Conservation (phyloP, 352 stramenopile species). For the Globisporangium cystogenes region DNA sequence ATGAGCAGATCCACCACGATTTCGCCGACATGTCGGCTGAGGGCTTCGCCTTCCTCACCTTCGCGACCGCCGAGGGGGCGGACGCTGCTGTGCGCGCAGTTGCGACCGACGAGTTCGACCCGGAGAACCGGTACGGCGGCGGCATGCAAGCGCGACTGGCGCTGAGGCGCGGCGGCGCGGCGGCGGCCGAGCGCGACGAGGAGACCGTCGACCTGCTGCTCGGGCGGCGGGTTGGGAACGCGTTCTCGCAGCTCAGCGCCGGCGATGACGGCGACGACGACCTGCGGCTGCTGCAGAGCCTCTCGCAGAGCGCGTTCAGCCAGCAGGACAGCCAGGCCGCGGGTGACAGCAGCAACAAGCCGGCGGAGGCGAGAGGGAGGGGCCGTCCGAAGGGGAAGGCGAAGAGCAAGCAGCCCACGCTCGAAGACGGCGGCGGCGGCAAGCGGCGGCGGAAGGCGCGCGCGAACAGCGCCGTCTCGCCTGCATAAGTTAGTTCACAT, state of each 20-base stretch:
- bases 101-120: slow-evolving; percentile 11
- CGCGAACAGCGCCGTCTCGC: slow-evolving; percentile 11
- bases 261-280: slow-evolving; percentile 54
- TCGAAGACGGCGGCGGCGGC: background rate
- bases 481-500: slow-evolving; percentile 2
- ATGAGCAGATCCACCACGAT: slow-evolving; percentile 56
- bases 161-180: slow-evolving; percentile 29
- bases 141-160: slow-evolving; percentile 43
- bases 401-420: background rate
- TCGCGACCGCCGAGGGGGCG: slow-evolving; percentile 28
- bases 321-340: slow-evolving; percentile 17
- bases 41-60: slow-evolving; percentile 70
- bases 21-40: slow-evolving; percentile 47
- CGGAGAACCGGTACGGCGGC: slow-evolving; percentile 16
- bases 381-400: background rate
- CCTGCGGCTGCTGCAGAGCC: slow-evolving; percentile 48
- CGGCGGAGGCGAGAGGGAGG: slow-evolving; percentile 3
- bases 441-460: background rate
- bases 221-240: slow-evolving; percentile 27
- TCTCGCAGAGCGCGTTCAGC: slow-evolving; percentile 56
- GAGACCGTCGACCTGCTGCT: slow-evolving; percentile 48
- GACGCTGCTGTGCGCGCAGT: slow-evolving; percentile 32
- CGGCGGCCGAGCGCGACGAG: slow-evolving; percentile 20
- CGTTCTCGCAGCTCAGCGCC: slow-evolving; percentile 47
- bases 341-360: slow-evolving; percentile 12